These are phyloP conservation scores for Vicia villosa DNA, from an alignment of 306 rosid species.

Conservation along the genomic window DNA sequence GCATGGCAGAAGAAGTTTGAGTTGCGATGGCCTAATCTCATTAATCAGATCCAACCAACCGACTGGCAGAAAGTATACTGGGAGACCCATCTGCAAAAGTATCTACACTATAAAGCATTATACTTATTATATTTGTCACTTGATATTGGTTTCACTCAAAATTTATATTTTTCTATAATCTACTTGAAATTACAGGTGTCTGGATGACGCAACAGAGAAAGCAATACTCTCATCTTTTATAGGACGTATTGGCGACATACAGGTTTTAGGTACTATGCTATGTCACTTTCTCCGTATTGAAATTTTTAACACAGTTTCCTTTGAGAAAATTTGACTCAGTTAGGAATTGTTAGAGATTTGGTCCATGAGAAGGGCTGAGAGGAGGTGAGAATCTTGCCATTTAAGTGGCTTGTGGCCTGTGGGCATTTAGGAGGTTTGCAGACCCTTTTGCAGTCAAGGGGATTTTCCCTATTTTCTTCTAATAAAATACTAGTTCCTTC, in stretches of 20 bases:
- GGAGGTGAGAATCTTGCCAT: conserved; percentile 3
- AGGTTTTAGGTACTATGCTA: conserved; percentile 63
- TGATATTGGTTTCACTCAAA: conserved; percentile 21
- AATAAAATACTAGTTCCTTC: background rate
- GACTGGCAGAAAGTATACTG: conserved; percentile 85
- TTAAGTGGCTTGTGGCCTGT: background rate
- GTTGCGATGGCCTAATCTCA: conserved; percentile 62
- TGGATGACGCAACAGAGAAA: conserved; percentile 78
- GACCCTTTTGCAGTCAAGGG: background rate
- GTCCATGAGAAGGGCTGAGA: background rate
- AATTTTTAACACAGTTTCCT: conserved; percentile 29
- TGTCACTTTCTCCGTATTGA: background rate
- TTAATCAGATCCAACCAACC: conserved; percentile 37
- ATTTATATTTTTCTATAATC: conserved; percentile 39
- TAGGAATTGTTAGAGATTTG: background rate
- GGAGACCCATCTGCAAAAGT: conserved; percentile 89
- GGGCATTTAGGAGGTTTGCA: background rate
- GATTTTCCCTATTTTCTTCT: conserved; percentile 1
- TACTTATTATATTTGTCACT: background rate
- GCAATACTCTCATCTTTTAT: conserved; percentile 66
- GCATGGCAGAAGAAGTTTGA: conserved; percentile 60
- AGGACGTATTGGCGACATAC: conserved; percentile 62
- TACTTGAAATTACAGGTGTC: conserved; percentile 60
- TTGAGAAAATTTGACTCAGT: conserved; percentile 3
- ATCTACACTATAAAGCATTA: conserved; percentile 18